Evolutionary conservation across 1,284 basidiomycete genomes (phyloP).

Genomic region (Irpex sp.): DNA sequence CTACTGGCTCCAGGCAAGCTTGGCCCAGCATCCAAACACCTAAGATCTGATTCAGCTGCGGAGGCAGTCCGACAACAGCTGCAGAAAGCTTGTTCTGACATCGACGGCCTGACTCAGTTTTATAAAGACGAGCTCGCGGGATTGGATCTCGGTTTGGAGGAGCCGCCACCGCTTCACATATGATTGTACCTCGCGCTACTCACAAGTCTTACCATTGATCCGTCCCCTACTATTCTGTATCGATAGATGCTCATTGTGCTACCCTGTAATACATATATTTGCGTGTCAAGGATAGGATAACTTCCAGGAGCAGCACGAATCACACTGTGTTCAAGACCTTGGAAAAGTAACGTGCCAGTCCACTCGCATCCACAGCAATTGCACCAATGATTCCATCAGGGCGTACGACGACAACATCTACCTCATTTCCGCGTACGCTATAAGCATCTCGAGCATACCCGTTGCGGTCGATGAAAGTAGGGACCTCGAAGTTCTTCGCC

Average conservation of each 20-base stretch:
- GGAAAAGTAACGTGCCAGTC: too few relatives aligned
- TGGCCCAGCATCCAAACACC: conserved; percentile 47
- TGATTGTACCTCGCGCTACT: conserved; percentile 10
- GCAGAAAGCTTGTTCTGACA: conserved; percentile 65
- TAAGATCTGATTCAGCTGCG: conserved; percentile 45
- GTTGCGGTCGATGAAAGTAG: too few relatives aligned
- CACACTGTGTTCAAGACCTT: too few relatives aligned
- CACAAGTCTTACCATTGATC: not conserved
- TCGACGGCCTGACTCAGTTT: conserved; percentile 51
- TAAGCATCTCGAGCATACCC: too few relatives aligned
- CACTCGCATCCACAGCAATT: too few relatives aligned
- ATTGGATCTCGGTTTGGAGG: conserved; percentile 43
- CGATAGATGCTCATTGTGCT: not conserved
- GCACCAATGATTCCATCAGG: too few relatives aligned
- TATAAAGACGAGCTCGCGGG: conserved; percentile 69
- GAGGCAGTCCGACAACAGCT: conserved; percentile 61
- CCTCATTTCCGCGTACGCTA: too few relatives aligned
- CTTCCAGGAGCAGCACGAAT: too few relatives aligned
- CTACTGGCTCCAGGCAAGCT: conserved; percentile 68
- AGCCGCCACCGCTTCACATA: conserved; percentile 54
- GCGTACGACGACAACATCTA: too few relatives aligned
- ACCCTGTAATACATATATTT: too few relatives aligned
- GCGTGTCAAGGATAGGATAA: too few relatives aligned
- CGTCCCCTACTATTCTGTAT: not conserved
- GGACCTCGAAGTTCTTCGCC: too few relatives aligned